A percentile compares a stretch with the other conserved stretches of the same genome.
phyloP scores from a whole-genome alignment of 768 basidiomycete species.

The Candolleomyces eurysporus region DNA sequence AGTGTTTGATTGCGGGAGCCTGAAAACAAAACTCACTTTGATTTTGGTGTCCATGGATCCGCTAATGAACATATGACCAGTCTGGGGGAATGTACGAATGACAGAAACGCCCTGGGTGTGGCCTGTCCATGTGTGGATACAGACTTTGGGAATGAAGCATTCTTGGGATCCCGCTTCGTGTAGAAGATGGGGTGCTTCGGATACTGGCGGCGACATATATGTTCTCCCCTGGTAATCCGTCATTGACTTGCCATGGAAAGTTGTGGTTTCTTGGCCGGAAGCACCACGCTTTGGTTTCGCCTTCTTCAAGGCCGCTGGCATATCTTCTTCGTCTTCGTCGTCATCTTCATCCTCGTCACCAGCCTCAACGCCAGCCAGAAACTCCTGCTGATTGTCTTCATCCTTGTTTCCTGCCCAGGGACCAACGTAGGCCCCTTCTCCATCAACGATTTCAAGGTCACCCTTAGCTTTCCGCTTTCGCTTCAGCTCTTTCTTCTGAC shows the following conservation, averaged over 20 bases:
- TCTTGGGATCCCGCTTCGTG: conserved; percentile 83
- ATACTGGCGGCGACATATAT: conserved; percentile 91
- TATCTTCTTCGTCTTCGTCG: conserved; percentile 64
- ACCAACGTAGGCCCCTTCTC: conserved; percentile 86
- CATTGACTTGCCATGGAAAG: conserved; percentile 97
- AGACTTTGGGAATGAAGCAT: conserved; percentile 91
- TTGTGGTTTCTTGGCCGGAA: conserved; percentile 85
- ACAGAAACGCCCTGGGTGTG: conserved; percentile 97
- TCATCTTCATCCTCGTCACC: conserved; percentile 58
- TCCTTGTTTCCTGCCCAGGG: conserved; percentile 94
- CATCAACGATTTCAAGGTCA: conserved; percentile 81
- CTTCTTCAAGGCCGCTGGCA: conserved; percentile 63
- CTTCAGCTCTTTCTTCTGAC: conserved; percentile 73
- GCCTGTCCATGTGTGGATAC: conserved; percentile 97
- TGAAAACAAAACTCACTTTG: conserved; percentile 54
- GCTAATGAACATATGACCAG: conserved; percentile 89
- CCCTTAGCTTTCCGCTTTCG: conserved; percentile 83
- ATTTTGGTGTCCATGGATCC: conserved; percentile 99
- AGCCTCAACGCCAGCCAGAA: conserved; percentile 65
- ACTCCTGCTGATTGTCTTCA: conserved; percentile 63
- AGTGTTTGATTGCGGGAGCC: not conserved
- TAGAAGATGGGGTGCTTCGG: conserved; percentile 83
- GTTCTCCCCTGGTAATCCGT: conserved; percentile 97
- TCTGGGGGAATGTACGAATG: conserved; percentile 88
- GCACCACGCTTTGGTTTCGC: conserved; percentile 77